phyloP scores from a whole-genome alignment of 2,329 filamentous ascomycete species.

The Exophiala sideris region DNA sequence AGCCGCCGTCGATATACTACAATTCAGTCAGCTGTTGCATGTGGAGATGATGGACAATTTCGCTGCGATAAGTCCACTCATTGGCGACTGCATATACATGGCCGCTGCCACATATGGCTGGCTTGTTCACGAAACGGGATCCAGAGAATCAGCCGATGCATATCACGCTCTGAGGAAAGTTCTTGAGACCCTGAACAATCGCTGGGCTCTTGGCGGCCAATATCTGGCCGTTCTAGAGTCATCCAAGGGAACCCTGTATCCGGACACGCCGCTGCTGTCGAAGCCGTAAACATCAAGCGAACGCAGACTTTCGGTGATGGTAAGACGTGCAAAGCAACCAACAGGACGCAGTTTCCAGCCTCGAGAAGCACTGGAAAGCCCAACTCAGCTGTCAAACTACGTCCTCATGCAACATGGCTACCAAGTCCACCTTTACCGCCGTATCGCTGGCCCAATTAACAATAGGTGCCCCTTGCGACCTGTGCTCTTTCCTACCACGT shows the following conservation, averaged over 20 bases:
- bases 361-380: no score
- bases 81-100: slow-evolving; percentile 36
- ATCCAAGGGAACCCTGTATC: slow-evolving; percentile 17
- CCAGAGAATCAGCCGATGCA: slow-evolving; percentile 21
- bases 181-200: slow-evolving; percentile 20
- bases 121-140: slow-evolving; percentile 33
- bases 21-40: slow-evolving; percentile 20
- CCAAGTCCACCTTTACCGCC: no score
- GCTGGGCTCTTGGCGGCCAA: slow-evolving; percentile 28
- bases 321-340: no score
- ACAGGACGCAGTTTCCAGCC: slow-evolving; percentile 37
- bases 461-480: no score
- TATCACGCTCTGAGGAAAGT: slow-evolving; percentile 21
- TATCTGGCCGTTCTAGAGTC: slow-evolving; percentile 28
- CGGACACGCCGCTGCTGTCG: slow-evolving; percentile 10
- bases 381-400: no score
- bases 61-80: slow-evolving; percentile 25
- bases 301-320: no score
- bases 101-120: slow-evolving; percentile 35
- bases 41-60: slow-evolving; percentile 16
- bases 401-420: no score
- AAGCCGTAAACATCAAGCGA: background rate
- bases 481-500: no score
- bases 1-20: slow-evolving; percentile 22
- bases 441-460: no score